phyloP scores from a whole-genome alignment of 345 rosid genomes.

The Arabis hirsuta region DNA sequence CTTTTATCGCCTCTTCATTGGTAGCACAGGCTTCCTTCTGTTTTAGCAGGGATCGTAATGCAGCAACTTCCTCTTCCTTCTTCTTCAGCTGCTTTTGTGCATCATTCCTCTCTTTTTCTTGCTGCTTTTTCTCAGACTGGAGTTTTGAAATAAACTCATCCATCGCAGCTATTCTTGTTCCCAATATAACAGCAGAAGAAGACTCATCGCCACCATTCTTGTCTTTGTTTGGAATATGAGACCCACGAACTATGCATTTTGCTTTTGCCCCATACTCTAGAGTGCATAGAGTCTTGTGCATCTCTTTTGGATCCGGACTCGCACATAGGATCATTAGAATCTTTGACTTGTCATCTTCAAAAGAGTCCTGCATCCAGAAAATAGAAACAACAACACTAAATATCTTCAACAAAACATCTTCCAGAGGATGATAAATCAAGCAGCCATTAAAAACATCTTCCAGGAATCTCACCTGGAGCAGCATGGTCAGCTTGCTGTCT shows the following conservation, averaged over 20 bases:
- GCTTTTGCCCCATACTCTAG: constrained; percentile 99
- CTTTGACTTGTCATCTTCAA: constrained; percentile 94
- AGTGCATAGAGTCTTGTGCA: constrained; percentile 95
- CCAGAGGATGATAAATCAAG: neutral
- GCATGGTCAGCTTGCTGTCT: constrained; percentile 96
- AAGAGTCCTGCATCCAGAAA: constrained; percentile 75
- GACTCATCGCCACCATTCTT: constrained; percentile 67
- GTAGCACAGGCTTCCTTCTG: constrained; percentile 52
- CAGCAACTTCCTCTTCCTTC: constrained; percentile 86
- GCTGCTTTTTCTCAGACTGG: constrained; percentile 81
- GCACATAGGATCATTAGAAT: constrained; percentile 96
- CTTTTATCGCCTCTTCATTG: constrained; percentile 77
- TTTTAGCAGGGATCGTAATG: constrained; percentile 58
- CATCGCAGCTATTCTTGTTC: constrained; percentile 86
- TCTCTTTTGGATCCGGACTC: constrained; percentile 93
- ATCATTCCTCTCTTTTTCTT: constrained; percentile 79
- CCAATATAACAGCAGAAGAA: constrained; percentile 63
- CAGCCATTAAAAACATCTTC: neutral
- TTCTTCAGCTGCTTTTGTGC: constrained; percentile 70
- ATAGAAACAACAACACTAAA: constrained; percentile 15
- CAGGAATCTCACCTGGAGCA: constrained; percentile 69
- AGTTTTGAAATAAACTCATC: constrained; percentile 84
- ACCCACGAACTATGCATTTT: constrained; percentile 89
- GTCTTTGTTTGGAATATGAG: constrained; percentile 75
- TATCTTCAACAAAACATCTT: neutral